These are phyloP conservation scores for Lachnellula occidentalis DNA, from an alignment of 2,329 filamentous ascomycete species.

Conservation along the genomic window DNA sequence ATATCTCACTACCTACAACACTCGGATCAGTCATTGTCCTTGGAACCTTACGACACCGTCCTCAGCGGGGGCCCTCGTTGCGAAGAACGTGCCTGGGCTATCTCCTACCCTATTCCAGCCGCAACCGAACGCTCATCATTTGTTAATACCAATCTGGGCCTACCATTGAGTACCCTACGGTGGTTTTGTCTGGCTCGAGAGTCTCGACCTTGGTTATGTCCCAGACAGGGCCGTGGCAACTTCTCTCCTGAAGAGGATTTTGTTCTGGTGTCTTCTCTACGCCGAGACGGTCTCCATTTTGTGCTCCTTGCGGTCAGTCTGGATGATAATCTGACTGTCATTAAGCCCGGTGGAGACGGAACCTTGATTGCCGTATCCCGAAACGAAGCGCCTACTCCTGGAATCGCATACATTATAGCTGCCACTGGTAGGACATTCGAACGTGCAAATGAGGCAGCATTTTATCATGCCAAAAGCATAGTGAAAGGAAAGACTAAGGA, in stretches of 20 bases:
- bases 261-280: conserved; percentile 11
- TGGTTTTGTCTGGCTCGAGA: conserved; percentile 10
- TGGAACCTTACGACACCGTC: neutral
- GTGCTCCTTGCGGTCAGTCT: conserved; percentile 12
- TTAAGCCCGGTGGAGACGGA: conserved; percentile 5
- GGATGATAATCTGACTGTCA: conserved; percentile 3
- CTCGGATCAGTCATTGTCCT: neutral
- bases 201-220: conserved; percentile 8
- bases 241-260: conserved; percentile 9
- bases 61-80: neutral
- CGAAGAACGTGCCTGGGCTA: conserved; percentile 1
- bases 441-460: conserved; percentile 4
- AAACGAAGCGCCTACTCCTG: conserved; percentile 4
- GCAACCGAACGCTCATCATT: conserved; percentile 4
- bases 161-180: conserved; percentile 1
- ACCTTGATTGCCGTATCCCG: conserved; percentile 1
- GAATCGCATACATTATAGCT: conserved; percentile 1
- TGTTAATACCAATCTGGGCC: neutral
- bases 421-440: conserved; percentile 8
- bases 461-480: conserved; percentile 6
- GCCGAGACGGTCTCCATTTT: conserved; percentile 7
- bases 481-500: neutral
- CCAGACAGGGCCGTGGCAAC: neutral
- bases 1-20: neutral
- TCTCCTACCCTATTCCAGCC: conserved; percentile 3